Evolutionary conservation across 1,284 basidiomycete species (phyloP).

Genomic region (Moesziomyces parantarcticus): DNA sequence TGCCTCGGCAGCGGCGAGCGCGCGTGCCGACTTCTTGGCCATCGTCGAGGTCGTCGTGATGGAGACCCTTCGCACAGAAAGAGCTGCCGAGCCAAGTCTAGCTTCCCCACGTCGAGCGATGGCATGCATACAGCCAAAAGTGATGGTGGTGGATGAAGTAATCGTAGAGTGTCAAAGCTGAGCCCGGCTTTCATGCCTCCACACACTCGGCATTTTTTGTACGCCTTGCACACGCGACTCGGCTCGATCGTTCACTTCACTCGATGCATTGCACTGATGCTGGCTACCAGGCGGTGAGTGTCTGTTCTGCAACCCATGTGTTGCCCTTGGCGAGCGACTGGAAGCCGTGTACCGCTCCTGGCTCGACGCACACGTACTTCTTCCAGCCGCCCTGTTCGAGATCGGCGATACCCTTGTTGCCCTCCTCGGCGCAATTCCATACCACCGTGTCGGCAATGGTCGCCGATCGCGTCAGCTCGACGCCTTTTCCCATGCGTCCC

Average conservation of each 20-base stretch:
- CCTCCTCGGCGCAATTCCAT: conserved; percentile 69
- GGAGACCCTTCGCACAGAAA: no score
- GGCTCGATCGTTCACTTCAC: not conserved
- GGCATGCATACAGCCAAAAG: no score
- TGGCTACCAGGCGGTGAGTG: conserved; percentile 38
- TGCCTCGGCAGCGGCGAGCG: conserved; percentile 27
- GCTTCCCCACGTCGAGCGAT: no score
- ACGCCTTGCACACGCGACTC: not conserved
- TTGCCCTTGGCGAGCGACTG: conserved; percentile 60
- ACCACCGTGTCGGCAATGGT: conserved; percentile 58
- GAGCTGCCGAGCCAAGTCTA: no score
- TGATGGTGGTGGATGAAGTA: no score
- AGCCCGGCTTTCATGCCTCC: no score
- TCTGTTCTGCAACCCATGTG: conserved; percentile 40
- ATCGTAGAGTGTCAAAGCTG: no score
- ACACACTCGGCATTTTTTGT: not conserved
- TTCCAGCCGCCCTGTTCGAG: conserved; percentile 66
- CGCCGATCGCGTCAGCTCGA: conserved; percentile 43
- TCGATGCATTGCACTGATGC: not conserved
- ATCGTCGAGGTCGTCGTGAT: not conserved
- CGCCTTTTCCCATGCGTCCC: conserved; percentile 42
- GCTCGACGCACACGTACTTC: conserved; percentile 68
- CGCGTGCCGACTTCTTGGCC: conserved; percentile 22
- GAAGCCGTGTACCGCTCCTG: conserved; percentile 64
- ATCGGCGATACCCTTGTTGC: conserved; percentile 64